Base-by-base conservation (phyloP, 164 flowering plant species). In the Malania oleifera region DNA sequence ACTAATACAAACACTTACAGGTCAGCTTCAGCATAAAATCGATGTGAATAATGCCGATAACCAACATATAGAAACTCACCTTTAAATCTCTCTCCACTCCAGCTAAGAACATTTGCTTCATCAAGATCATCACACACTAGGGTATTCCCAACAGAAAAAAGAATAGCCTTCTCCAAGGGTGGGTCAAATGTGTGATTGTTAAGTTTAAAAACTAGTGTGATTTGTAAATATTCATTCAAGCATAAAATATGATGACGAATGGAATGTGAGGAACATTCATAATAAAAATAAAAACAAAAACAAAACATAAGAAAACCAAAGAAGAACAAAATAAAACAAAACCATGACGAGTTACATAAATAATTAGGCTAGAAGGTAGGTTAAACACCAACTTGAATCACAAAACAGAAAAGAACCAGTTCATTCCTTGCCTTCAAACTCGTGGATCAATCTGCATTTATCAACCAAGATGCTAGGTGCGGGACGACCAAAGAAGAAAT, bases 91-190 rank as follows among this genome's bases (percentile, higher is more conserved):
- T 91, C 95, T 44, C 98, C 87, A 57, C 72, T 82, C 96, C 99
- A 91, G 71, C 98, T 91, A 43, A 91, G 93, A 52, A 20, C 67
- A 78, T 91, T 95, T 29, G 96, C 99, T 77, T 95, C 96, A 57
- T 82, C 84, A 57, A 95, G 96, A n/a, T 79, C 75, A 58, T 95
- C 96, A 78, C 99, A 95, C 25, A 91, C 99, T 60, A 95, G 72
- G 45, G 96, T 89, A 75, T 91, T 95, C 37, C 92, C 96, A 66
- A 95, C 99, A 74, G 99, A 88, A 84, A 76, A 91, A 40, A 95
- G 62, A 64, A 95, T 67, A 66, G 99, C 98, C 73, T 81, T 95
- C 65, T 95, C 96, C 80, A 87, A 66, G 25, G 66, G 67, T 38
- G 83, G 89, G 64, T 87, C 91, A 73, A 95, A 91, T 59, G 85